phyloP scores from a whole-genome alignment of 176 grass and related monocot species.

The Tillandsia fasciculata region DNA sequence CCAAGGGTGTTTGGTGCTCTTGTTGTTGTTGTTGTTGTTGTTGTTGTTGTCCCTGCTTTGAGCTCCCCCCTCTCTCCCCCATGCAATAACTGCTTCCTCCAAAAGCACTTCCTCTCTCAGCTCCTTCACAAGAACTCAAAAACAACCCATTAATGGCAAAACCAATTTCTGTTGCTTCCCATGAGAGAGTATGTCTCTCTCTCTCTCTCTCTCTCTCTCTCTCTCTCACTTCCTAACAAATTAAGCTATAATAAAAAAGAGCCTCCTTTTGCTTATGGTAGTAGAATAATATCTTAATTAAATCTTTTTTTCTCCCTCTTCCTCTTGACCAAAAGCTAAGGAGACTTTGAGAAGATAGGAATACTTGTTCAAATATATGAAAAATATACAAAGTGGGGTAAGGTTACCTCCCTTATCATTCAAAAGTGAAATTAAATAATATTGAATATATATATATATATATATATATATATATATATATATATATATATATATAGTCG shows the following conservation, averaged over 20 bases:
- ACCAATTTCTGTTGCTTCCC: slow-evolving; percentile 2
- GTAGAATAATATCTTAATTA: no score
- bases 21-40: slow-evolving; percentile 11
- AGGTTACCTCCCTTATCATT: no score
- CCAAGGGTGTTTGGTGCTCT: slow-evolving; percentile 20
- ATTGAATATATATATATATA: no score
- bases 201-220: neutral
- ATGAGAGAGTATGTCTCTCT: slow-evolving; percentile 1
- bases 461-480: no score
- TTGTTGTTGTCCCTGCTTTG: neutral
- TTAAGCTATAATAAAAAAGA: neutral
- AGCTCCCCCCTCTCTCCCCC: slow-evolving; percentile 9
- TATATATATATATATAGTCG: no score
- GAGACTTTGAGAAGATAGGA: no score
- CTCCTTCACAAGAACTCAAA: slow-evolving; percentile 18
- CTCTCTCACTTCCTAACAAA: neutral
- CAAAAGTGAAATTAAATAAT: no score
- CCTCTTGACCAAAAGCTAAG: no score
- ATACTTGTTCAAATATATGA: no score
- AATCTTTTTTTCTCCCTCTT: no score
- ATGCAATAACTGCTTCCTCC: slow-evolving; percentile 25
- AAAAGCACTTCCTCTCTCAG: slow-evolving; percentile 2
- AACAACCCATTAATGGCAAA: slow-evolving; percentile 28
- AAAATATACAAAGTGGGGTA: no score
- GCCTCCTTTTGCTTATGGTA: neutral